phyloP scores from a whole-genome alignment of 2,329 filamentous ascomycete species.

The Exophiala dermatitidis region DNA sequence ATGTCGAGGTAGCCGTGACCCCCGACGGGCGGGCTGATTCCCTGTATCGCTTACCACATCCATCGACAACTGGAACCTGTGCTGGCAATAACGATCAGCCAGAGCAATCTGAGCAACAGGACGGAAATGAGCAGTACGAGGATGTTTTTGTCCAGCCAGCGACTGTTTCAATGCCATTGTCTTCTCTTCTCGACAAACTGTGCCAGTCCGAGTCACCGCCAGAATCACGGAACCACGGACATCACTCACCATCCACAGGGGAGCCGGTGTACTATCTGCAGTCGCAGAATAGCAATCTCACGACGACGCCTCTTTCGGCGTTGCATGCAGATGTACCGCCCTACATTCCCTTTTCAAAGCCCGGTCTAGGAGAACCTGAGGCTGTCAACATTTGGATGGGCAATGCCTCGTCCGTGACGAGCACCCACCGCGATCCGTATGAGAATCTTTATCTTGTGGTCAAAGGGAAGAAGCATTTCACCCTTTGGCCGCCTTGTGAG shows the following conservation, averaged over 20 bases:
- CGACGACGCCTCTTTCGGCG: constrained; percentile 14
- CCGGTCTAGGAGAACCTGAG: constrained; percentile 22
- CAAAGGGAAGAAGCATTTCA: constrained; percentile 24
- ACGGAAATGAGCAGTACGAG: constrained; percentile 5
- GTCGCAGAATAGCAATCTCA: constrained; percentile 27
- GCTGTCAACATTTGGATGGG: constrained; percentile 28
- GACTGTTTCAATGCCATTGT: constrained; percentile 17
- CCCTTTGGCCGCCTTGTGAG: constrained; percentile 24
- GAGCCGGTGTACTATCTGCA: constrained; percentile 26
- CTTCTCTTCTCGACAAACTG: constrained; percentile 19
- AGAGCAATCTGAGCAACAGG: background rate
- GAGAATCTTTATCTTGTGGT: constrained; percentile 27
- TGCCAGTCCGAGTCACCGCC: background rate
- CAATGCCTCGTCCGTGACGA: constrained; percentile 21
- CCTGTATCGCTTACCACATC: constrained; percentile 8
- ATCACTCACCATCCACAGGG: background rate
- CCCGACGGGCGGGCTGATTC: constrained; percentile 25
- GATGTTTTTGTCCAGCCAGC: constrained; percentile 25
- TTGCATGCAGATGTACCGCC: constrained; percentile 16
- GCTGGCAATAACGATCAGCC: background rate
- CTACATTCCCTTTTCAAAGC: constrained; percentile 18
- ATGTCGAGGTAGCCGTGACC: constrained; percentile 26
- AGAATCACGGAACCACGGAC: background rate
- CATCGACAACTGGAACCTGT: background rate
- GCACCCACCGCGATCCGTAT: constrained; percentile 27